Conservation (phyloP, 2,329 filamentous ascomycete genomes). For the Hirsutella thompsonii region DNA sequence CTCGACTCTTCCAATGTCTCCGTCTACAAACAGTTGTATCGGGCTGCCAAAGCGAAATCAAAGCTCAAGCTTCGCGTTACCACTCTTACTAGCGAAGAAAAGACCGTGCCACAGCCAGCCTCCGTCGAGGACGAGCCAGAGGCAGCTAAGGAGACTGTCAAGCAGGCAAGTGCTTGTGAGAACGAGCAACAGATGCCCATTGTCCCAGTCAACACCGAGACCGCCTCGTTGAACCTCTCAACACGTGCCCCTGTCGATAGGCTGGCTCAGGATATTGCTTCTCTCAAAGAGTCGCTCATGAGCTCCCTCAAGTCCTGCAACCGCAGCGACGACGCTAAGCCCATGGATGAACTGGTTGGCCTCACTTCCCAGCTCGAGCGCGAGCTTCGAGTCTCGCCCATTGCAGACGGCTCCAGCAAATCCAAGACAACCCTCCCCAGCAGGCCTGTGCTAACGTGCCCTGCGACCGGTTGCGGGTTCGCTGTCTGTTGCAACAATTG, state of each 20-base stretch:
- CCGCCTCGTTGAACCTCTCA: too few species aligned
- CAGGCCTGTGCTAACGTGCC: background rate
- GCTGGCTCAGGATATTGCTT: too few species aligned
- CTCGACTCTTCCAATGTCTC: slow-evolving; percentile 66
- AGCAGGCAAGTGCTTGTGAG: background rate
- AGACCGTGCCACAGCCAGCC: slow-evolving; percentile 24
- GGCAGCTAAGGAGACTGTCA: slow-evolving; percentile 4
- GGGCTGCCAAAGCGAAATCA: slow-evolving; percentile 93
- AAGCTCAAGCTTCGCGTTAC: slow-evolving; percentile 84
- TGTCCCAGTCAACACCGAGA: background rate
- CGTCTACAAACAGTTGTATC: slow-evolving; percentile 93
- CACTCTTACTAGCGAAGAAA: slow-evolving; percentile 21
- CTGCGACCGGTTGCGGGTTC: slow-evolving; percentile 30
- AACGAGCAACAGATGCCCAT: background rate
- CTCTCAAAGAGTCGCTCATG: too few species aligned
- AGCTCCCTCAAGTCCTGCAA: too few species aligned
- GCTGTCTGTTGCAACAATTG: slow-evolving; percentile 93
- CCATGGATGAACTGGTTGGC: too few species aligned
- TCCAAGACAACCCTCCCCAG: background rate
- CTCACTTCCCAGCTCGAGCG: too few species aligned
- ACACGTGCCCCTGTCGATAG: too few species aligned
- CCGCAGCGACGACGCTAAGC: too few species aligned
- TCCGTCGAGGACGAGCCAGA: slow-evolving; percentile 12
- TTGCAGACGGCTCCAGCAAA: too few species aligned
- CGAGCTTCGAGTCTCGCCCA: too few species aligned